phyloP scores from a whole-genome alignment of 1,284 basidiomycete species.

The Cutaneotrichosporon spelunceum region DNA sequence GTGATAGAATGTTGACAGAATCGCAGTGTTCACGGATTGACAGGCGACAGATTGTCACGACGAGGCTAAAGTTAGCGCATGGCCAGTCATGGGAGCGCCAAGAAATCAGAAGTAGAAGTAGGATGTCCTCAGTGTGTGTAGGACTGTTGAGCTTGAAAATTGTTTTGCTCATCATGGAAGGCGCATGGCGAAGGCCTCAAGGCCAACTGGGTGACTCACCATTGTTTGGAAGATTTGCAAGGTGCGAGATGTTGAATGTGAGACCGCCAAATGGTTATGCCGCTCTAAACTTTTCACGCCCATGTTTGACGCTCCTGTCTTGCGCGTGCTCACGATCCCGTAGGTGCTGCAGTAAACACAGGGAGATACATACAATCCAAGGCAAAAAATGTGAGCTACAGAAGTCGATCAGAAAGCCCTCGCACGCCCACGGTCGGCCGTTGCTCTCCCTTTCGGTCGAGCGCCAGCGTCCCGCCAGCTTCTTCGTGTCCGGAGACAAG shows the following conservation, averaged over 20 bases:
- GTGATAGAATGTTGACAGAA: too few relatives aligned
- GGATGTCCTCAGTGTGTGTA: constrained; percentile 6
- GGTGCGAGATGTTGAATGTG: neutral
- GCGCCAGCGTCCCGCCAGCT: constrained; percentile 43
- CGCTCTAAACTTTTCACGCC: neutral
- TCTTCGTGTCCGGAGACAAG: constrained; percentile 42
- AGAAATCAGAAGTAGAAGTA: constrained; percentile 8
- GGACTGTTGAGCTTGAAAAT: constrained; percentile 8
- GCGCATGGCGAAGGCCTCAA: neutral
- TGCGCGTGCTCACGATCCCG: neutral
- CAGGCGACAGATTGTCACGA: too few relatives aligned
- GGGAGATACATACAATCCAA: neutral
- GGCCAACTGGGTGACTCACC: neutral
- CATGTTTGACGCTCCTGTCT: neutral
- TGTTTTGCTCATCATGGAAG: constrained; percentile 1
- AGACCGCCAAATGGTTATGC: neutral
- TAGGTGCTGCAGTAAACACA: neutral
- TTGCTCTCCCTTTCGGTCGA: constrained; percentile 30
- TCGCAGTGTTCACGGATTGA: too few relatives aligned
- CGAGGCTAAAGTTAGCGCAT: neutral
- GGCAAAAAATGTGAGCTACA: neutral
- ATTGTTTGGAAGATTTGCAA: neutral
- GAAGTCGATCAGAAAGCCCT: constrained; percentile 52
- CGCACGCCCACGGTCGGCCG: constrained; percentile 39
- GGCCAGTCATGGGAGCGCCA: neutral